Evolutionary conservation across 2,329 filamentous ascomycete genomes (phyloP), one percentile per base, ranked within the genome.

Genomic region (Colletotrichum navitas): DNA sequence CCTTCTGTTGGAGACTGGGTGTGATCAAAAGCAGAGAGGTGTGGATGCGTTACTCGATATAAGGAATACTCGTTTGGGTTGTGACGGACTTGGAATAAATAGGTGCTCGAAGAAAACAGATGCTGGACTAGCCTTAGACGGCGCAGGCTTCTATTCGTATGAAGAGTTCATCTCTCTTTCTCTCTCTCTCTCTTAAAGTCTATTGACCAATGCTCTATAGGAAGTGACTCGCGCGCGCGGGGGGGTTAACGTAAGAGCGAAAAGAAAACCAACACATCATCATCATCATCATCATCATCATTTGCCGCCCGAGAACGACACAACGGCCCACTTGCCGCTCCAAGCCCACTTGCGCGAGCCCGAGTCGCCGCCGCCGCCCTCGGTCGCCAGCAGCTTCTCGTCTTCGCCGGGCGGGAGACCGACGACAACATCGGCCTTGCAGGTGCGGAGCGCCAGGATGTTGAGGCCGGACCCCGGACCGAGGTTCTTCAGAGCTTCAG

Each of bases 271-370:
- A 45, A 52, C 26, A 29, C 21, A 29, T 2, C 18, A 43, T 7
- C 24, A 43, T 70, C 41, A 14, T 41, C 34, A 68, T 43, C 26
- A 24, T 2, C 18, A 43, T 4, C 21, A 55, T 70, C 47, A 72
- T 58, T 77, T 74, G 41, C 74, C 74, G 24, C 66, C 62, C 2
- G 76, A 94, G 77, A 95, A 94, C 39, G 93, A 94, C 5, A 97
- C 91, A n/a, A 98, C 94, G 7, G 95, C 95, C 93, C 94, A 98
- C 82, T 98, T 98, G 52, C 95, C 95, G 78, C 90, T 93, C 95
- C 95, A 98, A 0, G 94, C 95, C 95, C 95, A 98, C 80, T 93
- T 93, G 67, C 96, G 87, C 32, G 90, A 87, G 80, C 92, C 81
- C 75, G 88, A 83, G 73, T 94, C 91, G 21, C 91, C 93, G 4